Evolutionary conservation across 768 basidiomycete genomes (phyloP).

Genomic region (Termitomyces sp.): DNA sequence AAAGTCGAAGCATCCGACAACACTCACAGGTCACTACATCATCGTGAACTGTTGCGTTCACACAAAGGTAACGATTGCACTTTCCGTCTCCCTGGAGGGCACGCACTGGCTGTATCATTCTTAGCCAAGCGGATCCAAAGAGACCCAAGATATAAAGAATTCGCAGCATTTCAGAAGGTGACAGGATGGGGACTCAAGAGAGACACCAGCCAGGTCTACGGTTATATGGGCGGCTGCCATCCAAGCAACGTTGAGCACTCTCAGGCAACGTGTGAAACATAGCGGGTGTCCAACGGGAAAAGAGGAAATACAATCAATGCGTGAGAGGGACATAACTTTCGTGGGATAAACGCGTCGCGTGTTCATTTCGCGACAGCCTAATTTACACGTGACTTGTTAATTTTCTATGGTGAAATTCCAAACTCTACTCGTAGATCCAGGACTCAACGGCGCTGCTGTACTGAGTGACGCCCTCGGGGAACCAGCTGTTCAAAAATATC

Average conservation of each 20-base stretch:
- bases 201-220: not conserved
- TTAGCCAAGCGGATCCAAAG: slow-evolving; percentile 14
- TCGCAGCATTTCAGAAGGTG: slow-evolving; percentile 7
- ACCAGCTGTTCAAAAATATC: slow-evolving; percentile 58
- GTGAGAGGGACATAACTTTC: slow-evolving; percentile 6
- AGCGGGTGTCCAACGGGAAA: slow-evolving; percentile 19
- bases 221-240: slow-evolving; percentile 2
- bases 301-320: slow-evolving; percentile 16
- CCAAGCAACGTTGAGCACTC: not conserved
- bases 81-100: slow-evolving; percentile 41
- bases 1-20: not conserved
- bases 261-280: slow-evolving; percentile 12
- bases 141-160: slow-evolving; percentile 13
- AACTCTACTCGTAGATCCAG: slow-evolving; percentile 78
- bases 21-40: slow-evolving; percentile 45
- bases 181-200: not conserved
- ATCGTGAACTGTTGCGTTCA: slow-evolving; percentile 42
- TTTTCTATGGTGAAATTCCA: slow-evolving; percentile 10
- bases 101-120: slow-evolving; percentile 15
- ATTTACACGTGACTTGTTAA: slow-evolving; percentile 15
- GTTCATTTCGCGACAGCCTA: not conserved
- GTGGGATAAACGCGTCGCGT: slow-evolving; percentile 14
- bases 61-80: slow-evolving; percentile 42
- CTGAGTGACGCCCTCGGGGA: slow-evolving; percentile 81
- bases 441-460: slow-evolving; percentile 60